Conservation (phyloP, 192 early-diverging fungal species). For the Backusella luteola region DNA sequence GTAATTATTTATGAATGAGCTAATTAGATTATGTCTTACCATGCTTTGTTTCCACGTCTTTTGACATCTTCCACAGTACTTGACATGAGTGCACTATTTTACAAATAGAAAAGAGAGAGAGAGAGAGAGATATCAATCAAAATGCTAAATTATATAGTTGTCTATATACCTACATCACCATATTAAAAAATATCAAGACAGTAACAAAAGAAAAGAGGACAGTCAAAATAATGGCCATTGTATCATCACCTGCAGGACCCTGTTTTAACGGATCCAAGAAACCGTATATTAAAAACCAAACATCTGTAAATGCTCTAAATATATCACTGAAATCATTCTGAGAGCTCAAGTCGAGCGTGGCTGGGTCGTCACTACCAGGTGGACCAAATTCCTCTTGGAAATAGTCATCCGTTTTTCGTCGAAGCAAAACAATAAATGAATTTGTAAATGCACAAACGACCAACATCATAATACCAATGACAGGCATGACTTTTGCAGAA, state of each 20-base stretch:
- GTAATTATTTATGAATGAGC: not conserved
- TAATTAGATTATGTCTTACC: not conserved
- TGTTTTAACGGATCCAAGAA: not conserved
- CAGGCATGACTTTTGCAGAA: not conserved
- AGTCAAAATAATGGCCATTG: not conserved
- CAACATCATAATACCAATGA: constrained; percentile 4
- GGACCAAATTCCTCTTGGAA: constrained; percentile 1
- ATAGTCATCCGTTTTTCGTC: not conserved
- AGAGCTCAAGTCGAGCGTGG: not conserved
- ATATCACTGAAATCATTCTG: constrained; percentile 3
- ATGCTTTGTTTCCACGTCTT: constrained; percentile 7
- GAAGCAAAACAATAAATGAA: constrained; percentile 11
- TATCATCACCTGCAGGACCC: not conserved
- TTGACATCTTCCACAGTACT: constrained; percentile 10
- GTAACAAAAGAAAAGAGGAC: constrained; percentile 6
- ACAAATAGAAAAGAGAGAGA: not conserved
- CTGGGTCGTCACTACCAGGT: not conserved
- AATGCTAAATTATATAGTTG: not conserved
- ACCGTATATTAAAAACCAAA: constrained; percentile 11
- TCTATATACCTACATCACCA: constrained; percentile 13
- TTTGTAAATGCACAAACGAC: constrained; percentile 10
- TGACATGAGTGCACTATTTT: constrained; percentile 17
- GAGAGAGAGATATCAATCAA: not conserved
- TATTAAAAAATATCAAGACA: constrained; percentile 18
- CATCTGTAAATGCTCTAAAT: not conserved